phyloP scores from a whole-genome alignment of 139 green algal species.

The Chlamydomonas sp. region DNA sequence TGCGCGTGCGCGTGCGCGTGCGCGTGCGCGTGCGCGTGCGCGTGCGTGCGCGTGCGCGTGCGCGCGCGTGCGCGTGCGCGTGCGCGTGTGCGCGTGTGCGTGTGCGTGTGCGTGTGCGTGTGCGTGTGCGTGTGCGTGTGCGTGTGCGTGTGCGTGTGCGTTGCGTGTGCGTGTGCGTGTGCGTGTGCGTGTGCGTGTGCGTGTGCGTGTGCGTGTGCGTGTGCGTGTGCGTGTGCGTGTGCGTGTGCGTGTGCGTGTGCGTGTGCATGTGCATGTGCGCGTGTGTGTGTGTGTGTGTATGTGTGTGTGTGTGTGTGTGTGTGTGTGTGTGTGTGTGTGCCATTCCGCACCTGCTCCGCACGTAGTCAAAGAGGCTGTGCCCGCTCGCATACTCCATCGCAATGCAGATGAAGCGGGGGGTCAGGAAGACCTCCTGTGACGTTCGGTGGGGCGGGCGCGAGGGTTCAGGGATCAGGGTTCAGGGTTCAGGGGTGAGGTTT shows the following conservation, averaged over 20 bases:
- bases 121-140: background rate
- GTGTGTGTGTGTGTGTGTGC: background rate
- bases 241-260: background rate
- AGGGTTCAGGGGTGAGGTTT: background rate
- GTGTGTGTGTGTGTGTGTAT: background rate
- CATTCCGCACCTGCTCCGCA: slow-evolving; percentile 32
- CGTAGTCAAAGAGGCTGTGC: slow-evolving; percentile 87
- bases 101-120: too few species aligned
- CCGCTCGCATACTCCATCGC: slow-evolving; percentile 83
- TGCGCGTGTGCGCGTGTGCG: background rate
- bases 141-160: slow-evolving; percentile 9
- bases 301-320: slow-evolving; percentile 7
- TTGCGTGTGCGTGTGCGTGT: slow-evolving; percentile 18
- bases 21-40: background rate
- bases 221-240: background rate
- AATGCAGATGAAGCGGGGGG: slow-evolving; percentile 73
- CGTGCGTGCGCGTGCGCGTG: background rate
- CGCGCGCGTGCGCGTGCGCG: background rate
- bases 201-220: background rate
- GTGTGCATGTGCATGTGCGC: background rate
- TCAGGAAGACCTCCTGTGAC: slow-evolving; percentile 70
- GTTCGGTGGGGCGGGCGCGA: background rate
- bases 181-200: slow-evolving; percentile 8
- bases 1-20: background rate
- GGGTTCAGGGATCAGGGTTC: background rate